These are phyloP conservation scores for Fusarium heterosporum DNA, from an alignment of 2,329 filamentous ascomycete species.

Conservation along the genomic window DNA sequence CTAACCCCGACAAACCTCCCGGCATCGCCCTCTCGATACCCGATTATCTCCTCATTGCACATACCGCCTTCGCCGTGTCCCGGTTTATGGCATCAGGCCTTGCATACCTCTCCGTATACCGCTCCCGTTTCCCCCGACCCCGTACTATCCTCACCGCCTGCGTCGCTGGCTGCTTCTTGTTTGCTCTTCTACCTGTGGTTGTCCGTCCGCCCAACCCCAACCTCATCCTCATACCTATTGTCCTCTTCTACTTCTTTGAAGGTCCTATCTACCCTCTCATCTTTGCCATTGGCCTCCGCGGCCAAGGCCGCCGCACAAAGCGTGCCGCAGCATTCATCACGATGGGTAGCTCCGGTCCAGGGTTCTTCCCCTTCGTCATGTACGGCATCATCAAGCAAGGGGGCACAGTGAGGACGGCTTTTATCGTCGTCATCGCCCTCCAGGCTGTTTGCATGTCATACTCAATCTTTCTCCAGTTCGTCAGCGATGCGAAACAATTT, in stretches of 20 bases:
- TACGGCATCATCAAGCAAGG: slow-evolving; percentile 72
- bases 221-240: slow-evolving; percentile 68
- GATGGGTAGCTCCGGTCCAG: slow-evolving; percentile 78
- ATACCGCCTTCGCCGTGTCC: slow-evolving; percentile 78
- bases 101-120: slow-evolving; percentile 66
- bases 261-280: slow-evolving; percentile 86
- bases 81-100: slow-evolving; percentile 76
- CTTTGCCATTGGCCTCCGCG: slow-evolving; percentile 81
- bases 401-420: slow-evolving; percentile 72
- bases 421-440: slow-evolving; percentile 70
- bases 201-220: slow-evolving; percentile 60
- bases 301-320: slow-evolving; percentile 84
- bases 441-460: slow-evolving; percentile 61
- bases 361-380: slow-evolving; percentile 79
- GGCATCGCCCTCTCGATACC: slow-evolving; percentile 66
- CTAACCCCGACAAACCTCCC: slow-evolving; percentile 50
- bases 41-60: slow-evolving; percentile 78
- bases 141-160: slow-evolving; percentile 76
- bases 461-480: slow-evolving; percentile 61
- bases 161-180: slow-evolving; percentile 70
- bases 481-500: slow-evolving; percentile 60
- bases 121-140: slow-evolving; percentile 69
- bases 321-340: slow-evolving; percentile 82
- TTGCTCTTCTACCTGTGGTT: slow-evolving; percentile 61
- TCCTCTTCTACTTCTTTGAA: slow-evolving; percentile 83